Evolutionary conservation across 2,329 filamentous ascomycete genomes (phyloP).

Genomic region (Spiromastix sp.): DNA sequence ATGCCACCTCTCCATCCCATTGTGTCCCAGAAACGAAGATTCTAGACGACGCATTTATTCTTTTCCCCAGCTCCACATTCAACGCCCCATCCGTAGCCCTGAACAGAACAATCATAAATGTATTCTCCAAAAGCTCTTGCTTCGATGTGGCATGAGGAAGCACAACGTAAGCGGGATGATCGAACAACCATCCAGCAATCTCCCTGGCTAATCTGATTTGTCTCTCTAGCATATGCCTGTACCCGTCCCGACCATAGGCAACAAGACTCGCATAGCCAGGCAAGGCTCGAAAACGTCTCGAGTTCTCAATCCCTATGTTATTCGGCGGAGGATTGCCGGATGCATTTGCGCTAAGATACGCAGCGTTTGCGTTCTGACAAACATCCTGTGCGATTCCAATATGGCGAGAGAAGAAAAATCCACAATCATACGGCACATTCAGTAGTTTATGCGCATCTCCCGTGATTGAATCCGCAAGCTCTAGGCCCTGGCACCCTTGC

Average conservation of each 20-base stretch:
- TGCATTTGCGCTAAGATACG: slow-evolving; percentile 51
- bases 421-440: slow-evolving; percentile 89
- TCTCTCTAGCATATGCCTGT: slow-evolving; percentile 57
- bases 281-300: slow-evolving; percentile 79
- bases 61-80: slow-evolving; percentile 57
- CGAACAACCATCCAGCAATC: slow-evolving; percentile 54
- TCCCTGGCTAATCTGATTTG: slow-evolving; percentile 63
- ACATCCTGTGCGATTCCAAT: slow-evolving; percentile 48
- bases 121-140: slow-evolving; percentile 39
- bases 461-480: slow-evolving; percentile 78
- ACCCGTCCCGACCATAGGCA: slow-evolving; percentile 61
- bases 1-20: slow-evolving; percentile 65
- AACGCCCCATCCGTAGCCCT: slow-evolving; percentile 54
- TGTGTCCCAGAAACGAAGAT: slow-evolving; percentile 76
- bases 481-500: slow-evolving; percentile 50
- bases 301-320: slow-evolving; percentile 85
- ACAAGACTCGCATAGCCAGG: slow-evolving; percentile 74
- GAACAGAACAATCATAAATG: slow-evolving; percentile 68
- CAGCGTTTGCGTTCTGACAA: slow-evolving; percentile 77
- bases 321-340: slow-evolving; percentile 56
- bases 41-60: slow-evolving; percentile 61
- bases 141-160: slow-evolving; percentile 41
- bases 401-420: slow-evolving; percentile 72
- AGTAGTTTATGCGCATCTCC: slow-evolving; percentile 86
- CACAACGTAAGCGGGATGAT: slow-evolving; percentile 54